These are phyloP conservation scores for Backusella mclennaniae DNA, from an alignment of 192 early-diverging fungal species.

Conservation along the genomic window DNA sequence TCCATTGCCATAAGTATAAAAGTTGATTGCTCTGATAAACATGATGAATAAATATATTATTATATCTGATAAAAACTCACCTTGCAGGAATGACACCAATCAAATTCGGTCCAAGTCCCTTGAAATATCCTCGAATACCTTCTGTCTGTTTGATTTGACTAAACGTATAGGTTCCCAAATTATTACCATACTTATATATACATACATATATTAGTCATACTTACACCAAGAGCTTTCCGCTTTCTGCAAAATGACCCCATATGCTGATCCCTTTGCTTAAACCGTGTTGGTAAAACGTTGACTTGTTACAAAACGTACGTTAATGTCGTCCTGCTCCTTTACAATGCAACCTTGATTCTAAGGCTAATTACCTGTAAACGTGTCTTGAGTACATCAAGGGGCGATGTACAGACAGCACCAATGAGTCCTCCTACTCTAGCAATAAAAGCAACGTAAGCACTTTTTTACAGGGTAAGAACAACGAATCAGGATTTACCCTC, in stretches of 20 bases:
- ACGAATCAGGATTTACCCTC: conserved; percentile 52
- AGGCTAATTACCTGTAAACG: conserved; percentile 71
- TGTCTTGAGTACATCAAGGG: conserved; percentile 93
- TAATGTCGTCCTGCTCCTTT: neutral
- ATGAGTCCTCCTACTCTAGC: conserved; percentile 69
- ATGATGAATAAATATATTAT: neutral
- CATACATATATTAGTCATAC: neutral
- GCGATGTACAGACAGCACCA: conserved; percentile 86
- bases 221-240: conserved; percentile 46
- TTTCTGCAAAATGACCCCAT: conserved; percentile 50
- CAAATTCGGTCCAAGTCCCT: conserved; percentile 93
- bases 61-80: conserved; percentile 32
- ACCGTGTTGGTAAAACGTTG: conserved; percentile 37
- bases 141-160: conserved; percentile 69
- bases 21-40: conserved; percentile 79
- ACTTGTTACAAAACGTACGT: conserved; percentile 11
- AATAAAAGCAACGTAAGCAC: neutral
- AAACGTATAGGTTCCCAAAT: neutral
- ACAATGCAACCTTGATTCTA: neutral
- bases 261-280: conserved; percentile 31
- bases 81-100: conserved; percentile 93
- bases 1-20: conserved; percentile 88
- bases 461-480: neutral
- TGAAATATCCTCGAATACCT: conserved; percentile 85
- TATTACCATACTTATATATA: neutral